Evolutionary conservation across 129 eudicot genomes (phyloP).

Genomic region (Lactuca saligna): DNA sequence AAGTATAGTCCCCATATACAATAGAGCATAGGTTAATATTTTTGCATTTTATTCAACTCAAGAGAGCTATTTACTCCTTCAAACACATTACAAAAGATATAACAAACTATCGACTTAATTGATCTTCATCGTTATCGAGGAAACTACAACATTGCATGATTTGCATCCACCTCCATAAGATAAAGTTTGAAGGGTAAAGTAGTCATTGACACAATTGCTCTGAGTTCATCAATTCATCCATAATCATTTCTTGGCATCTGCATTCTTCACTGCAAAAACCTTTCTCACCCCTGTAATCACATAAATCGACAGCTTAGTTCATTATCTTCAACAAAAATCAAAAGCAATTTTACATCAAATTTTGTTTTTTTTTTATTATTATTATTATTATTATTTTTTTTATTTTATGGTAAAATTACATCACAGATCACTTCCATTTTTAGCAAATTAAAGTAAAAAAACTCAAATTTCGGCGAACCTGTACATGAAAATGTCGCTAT

Average conservation of each 20-base stretch:
- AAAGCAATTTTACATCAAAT: not conserved
- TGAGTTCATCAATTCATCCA: constrained; percentile 44
- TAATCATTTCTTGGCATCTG: constrained; percentile 57
- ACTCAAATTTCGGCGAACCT: constrained; percentile 38
- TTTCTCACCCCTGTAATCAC: constrained; percentile 58
- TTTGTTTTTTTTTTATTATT: no score
- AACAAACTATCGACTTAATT: not conserved
- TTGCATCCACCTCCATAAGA: no score
- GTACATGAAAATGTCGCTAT: constrained; percentile 71
- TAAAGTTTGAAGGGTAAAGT: not conserved
- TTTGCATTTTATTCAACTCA: no score
- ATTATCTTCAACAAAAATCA: not conserved
- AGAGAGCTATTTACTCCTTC: no score
- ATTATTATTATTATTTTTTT: no score
- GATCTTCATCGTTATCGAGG: not conserved
- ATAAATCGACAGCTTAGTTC: not conserved
- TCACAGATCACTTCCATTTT: not conserved
- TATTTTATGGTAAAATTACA: not conserved
- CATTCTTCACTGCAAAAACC: constrained; percentile 72
- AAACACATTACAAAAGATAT: not conserved
- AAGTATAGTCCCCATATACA: not conserved
- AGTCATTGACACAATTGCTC: not conserved
- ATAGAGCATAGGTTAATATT: no score
- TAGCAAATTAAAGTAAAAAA: not conserved
- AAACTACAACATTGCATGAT: no score